Evolutionary conservation across 805 yeast genomes (phyloP).

Genomic region (Kluyveromyces lactis): DNA sequence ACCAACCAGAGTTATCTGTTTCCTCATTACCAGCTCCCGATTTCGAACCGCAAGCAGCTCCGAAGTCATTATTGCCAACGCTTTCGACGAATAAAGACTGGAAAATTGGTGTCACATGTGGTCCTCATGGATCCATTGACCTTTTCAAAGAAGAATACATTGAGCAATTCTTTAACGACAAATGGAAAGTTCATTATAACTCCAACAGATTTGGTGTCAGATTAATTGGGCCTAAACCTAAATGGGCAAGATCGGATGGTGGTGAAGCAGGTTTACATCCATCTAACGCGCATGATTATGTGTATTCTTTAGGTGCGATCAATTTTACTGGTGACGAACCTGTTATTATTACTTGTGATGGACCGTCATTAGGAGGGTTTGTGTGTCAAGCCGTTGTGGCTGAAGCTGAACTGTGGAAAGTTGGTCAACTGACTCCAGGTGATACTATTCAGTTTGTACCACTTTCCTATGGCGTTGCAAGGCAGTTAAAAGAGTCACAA

Average conservation of each 20-base stretch:
- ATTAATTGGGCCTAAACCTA: slow-evolving; percentile 89
- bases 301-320: slow-evolving; percentile 91
- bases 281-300: slow-evolving; percentile 97
- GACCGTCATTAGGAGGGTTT: slow-evolving; percentile 96
- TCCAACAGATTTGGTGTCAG: slow-evolving; percentile 96
- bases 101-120: slow-evolving; percentile 90
- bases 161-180: slow-evolving; percentile 60
- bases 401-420: slow-evolving; percentile 96
- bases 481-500: slow-evolving; percentile 51
- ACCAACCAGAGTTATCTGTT: slow-evolving; percentile 62
- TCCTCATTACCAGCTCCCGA: slow-evolving; percentile 68
- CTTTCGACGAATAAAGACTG: slow-evolving; percentile 37
- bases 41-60: slow-evolving; percentile 51
- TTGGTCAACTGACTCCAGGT: slow-evolving; percentile 96
- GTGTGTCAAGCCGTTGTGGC: slow-evolving; percentile 95
- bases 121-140: slow-evolving; percentile 98
- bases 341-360: slow-evolving; percentile 92
- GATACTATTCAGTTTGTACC: slow-evolving; percentile 78
- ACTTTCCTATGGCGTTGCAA: slow-evolving; percentile 59
- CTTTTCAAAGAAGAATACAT: slow-evolving; percentile 75
- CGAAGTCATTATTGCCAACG: slow-evolving; percentile 34
- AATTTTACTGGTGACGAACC: slow-evolving; percentile 99
- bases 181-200: slow-evolving; percentile 95
- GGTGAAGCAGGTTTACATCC: slow-evolving; percentile 98
- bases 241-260: slow-evolving; percentile 94